Conservation (phyloP, 2,329 filamentous ascomycete species). For the Arachnomyces sp. region DNA sequence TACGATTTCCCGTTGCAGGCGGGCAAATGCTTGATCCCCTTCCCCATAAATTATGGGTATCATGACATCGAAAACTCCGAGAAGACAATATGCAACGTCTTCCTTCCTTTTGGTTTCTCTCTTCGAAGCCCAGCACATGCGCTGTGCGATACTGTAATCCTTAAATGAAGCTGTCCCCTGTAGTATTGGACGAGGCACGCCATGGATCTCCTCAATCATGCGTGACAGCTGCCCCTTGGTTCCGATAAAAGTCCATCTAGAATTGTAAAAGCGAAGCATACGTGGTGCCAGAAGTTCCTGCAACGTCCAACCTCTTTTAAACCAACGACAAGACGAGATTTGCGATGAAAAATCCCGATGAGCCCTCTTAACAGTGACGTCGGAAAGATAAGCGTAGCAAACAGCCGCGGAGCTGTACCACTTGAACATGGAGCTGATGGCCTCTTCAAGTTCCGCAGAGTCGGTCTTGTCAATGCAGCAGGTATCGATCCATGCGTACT, state of each 20-base stretch:
- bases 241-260: slow-evolving; percentile 2
- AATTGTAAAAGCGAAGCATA: slow-evolving; percentile 5
- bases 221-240: slow-evolving; percentile 5
- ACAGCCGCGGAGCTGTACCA: slow-evolving; percentile 28
- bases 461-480: slow-evolving; percentile 32
- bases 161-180: not conserved
- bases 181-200: slow-evolving; percentile 1
- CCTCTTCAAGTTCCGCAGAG: slow-evolving; percentile 28
- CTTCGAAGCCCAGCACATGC: slow-evolving; percentile 21
- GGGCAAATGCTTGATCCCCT: slow-evolving; percentile 16
- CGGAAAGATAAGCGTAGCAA: slow-evolving; percentile 28
- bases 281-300: slow-evolving; percentile 7
- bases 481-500: slow-evolving; percentile 31
- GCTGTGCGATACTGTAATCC: slow-evolving; percentile 8
- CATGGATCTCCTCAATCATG: slow-evolving; percentile 1
- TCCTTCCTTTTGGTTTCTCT: slow-evolving; percentile 17
- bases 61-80: slow-evolving; percentile 22
- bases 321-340: slow-evolving; percentile 4
- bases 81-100: slow-evolving; percentile 22
- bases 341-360: slow-evolving; percentile 1
- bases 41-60: slow-evolving; percentile 24
- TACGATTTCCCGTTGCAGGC: slow-evolving; percentile 25
- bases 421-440: slow-evolving; percentile 21
- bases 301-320: slow-evolving; percentile 7
- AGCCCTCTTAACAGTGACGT: slow-evolving; percentile 14